These are phyloP conservation scores for Diphasiastrum complanatum DNA, from an alignment of 83 land plant species.

Conservation along the genomic window DNA sequence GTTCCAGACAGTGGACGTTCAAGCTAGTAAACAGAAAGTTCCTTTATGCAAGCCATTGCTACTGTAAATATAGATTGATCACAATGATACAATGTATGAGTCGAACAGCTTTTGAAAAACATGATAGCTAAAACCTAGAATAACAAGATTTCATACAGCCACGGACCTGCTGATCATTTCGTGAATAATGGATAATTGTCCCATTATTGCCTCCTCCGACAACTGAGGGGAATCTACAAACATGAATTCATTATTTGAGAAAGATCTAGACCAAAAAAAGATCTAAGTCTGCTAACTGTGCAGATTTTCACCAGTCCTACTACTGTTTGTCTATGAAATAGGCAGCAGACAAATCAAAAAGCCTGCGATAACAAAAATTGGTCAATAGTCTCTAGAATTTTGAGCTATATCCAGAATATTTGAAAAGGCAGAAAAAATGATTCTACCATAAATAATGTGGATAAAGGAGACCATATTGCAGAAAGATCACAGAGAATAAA, in stretches of 20 bases:
- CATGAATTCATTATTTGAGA: not conserved
- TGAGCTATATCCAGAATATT: no score
- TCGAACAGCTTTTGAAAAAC: not conserved
- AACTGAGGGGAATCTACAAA: constrained; percentile 67
- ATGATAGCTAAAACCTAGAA: not conserved
- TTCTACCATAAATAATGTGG: no score
- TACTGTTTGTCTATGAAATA: no score
- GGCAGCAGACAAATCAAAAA: not conserved
- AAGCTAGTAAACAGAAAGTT: no score
- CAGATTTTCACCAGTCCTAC: no score
- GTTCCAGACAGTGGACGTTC: no score
- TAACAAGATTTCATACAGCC: not conserved
- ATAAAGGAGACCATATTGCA: no score
- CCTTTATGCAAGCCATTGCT: no score
- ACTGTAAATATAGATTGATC: no score
- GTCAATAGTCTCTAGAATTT: no score
- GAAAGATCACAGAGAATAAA: no score
- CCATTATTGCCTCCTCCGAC: constrained; percentile 89
- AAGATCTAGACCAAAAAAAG: not conserved
- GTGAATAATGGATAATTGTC: constrained; percentile 75
- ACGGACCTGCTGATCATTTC: constrained; percentile 77
- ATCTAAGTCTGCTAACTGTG: not conserved
- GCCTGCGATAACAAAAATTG: not conserved
- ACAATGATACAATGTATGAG: not conserved
- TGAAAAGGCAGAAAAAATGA: no score